Conservation (phyloP, 1,139 yeast species). For the Kodamaea sp. region DNA sequence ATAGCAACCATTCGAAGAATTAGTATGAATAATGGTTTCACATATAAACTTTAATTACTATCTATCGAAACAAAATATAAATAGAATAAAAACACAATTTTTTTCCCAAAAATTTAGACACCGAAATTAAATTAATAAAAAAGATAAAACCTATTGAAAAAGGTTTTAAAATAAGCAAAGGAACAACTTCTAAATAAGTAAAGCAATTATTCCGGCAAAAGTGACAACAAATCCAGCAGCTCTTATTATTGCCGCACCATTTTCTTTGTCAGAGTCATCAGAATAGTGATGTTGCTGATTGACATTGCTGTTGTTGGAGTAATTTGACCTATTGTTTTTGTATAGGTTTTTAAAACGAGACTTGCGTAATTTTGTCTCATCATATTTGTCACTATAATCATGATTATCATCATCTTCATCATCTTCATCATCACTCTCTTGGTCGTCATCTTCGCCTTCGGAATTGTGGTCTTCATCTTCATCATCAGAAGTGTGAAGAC, state of each 20-base stretch:
- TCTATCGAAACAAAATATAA: no score
- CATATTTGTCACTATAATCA: slow-evolving; percentile 2
- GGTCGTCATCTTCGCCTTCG: slow-evolving; percentile 1
- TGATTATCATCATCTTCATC: slow-evolving; percentile 8
- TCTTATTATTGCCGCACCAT: slow-evolving; percentile 13
- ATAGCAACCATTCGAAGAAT: no score
- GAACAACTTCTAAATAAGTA: slow-evolving; percentile 16
- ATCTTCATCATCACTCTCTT: slow-evolving; percentile 1
- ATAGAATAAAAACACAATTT: no score
- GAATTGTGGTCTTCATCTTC: background rate
- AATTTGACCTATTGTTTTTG: slow-evolving; percentile 4
- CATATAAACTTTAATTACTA: no score
- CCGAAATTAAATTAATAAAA: no score
- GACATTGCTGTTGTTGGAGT: slow-evolving; percentile 9
- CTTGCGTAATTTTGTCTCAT: slow-evolving; percentile 1
- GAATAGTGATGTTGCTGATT: slow-evolving; percentile 4
- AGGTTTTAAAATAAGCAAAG: background rate
- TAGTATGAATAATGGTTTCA: no score
- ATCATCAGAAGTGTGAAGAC: background rate
- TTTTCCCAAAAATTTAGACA: no score
- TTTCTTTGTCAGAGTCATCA: slow-evolving; percentile 17
- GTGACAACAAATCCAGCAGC: slow-evolving; percentile 16
- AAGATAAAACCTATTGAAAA: no score
- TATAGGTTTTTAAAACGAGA: background rate
- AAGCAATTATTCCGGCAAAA: slow-evolving; percentile 21